phyloP scores from a whole-genome alignment of 1,284 basidiomycete species.

The Butyriboletus pseudospeciosus region DNA sequence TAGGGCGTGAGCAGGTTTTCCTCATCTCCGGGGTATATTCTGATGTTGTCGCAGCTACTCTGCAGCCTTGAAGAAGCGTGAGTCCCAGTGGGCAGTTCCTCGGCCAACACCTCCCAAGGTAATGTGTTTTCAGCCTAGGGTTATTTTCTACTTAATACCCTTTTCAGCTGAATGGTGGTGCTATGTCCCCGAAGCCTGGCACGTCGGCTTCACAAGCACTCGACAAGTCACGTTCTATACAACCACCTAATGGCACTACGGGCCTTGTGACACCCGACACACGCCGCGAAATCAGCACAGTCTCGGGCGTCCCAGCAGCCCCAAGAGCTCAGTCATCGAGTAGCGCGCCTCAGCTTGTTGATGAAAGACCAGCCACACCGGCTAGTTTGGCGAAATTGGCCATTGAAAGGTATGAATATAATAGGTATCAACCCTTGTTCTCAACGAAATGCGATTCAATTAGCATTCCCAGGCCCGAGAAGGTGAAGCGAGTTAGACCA shows the following conservation, averaged over 20 bases:
- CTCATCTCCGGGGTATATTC: neutral
- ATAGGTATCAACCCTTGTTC: neutral
- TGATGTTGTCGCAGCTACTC: slow-evolving; percentile 49
- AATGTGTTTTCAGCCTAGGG: slow-evolving; percentile 16
- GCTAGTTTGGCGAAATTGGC: slow-evolving; percentile 49
- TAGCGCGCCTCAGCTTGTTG: slow-evolving; percentile 12
- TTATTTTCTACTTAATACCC: slow-evolving; percentile 6
- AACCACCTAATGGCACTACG: slow-evolving; percentile 37
- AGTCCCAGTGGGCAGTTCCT: slow-evolving; percentile 53
- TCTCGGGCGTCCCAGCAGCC: slow-evolving; percentile 47
- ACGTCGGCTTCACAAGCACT: slow-evolving; percentile 23
- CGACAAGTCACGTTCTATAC: slow-evolving; percentile 42
- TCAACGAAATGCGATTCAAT: slow-evolving; percentile 3
- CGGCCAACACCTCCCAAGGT: slow-evolving; percentile 30
- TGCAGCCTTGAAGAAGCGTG: slow-evolving; percentile 66
- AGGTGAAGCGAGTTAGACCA: slow-evolving; percentile 64
- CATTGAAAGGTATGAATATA: slow-evolving; percentile 57
- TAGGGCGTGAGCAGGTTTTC: slow-evolving; percentile 53
- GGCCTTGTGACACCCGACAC: slow-evolving; percentile 20
- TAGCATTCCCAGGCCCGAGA: slow-evolving; percentile 71
- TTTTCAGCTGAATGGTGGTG: slow-evolving; percentile 33
- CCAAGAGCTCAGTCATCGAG: slow-evolving; percentile 52
- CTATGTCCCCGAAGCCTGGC: slow-evolving; percentile 37
- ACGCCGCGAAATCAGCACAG: slow-evolving; percentile 21
- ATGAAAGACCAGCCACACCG: slow-evolving; percentile 27